Percentiles rank a stretch among this genome's conserved stretches.
Conservation (phyloP, 108 stramenopile genomes). For the Cylindrotheca fusiformis region DNA sequence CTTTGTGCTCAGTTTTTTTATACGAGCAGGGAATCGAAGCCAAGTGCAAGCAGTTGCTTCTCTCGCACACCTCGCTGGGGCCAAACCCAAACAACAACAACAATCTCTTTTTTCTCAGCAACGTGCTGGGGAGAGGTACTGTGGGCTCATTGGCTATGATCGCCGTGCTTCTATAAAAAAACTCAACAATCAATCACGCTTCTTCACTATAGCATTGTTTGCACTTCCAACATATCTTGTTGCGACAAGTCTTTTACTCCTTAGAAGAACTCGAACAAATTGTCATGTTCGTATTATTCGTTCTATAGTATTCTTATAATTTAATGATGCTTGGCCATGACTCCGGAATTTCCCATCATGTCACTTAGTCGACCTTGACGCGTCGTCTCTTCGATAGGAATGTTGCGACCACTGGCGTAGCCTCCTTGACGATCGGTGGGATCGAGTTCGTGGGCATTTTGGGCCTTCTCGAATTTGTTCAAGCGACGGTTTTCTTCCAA, state of each 20-base stretch:
- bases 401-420: conserved; percentile 74
- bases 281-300: no score
- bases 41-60: no score
- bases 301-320: no score
- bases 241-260: no score
- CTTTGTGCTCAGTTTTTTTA: no score
- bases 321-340: conserved; percentile 33
- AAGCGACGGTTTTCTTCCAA: conserved; percentile 52
- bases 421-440: conserved; percentile 82
- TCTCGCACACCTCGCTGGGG: no score
- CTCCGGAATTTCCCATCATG: conserved; percentile 68
- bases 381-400: conserved; percentile 26
- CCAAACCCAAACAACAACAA: conserved; percentile 2
- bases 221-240: no score
- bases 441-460: conserved; percentile 58
- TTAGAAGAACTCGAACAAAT: no score
- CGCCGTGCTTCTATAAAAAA: not conserved
- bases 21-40: no score
- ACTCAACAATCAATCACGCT: not conserved
- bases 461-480: conserved; percentile 64
- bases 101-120: not conserved
- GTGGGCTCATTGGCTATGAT: not conserved
- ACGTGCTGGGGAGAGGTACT: not conserved
- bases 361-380: conserved; percentile 51
- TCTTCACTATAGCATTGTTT: no score